Conservation (phyloP, 2,329 filamentous ascomycete species). For the Cladorrhinum sp. region DNA sequence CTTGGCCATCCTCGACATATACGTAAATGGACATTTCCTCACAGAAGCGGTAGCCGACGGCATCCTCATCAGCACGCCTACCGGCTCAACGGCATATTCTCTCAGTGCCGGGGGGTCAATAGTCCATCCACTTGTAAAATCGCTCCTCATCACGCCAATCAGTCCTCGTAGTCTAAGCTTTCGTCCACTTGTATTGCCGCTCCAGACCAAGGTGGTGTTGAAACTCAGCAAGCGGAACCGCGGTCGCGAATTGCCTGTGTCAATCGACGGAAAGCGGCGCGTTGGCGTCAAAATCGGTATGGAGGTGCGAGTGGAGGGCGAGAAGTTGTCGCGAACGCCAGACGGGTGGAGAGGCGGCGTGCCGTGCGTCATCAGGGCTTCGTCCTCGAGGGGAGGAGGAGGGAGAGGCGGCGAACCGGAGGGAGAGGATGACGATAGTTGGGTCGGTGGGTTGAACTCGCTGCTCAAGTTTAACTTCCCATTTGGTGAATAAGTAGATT, state of each 20-base stretch:
- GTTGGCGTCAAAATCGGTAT: constrained; percentile 68
- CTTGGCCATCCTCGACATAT: constrained; percentile 87
- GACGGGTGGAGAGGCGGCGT: constrained; percentile 71
- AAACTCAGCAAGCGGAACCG: constrained; percentile 78
- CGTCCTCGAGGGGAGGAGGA: constrained; percentile 44
- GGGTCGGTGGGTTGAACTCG: constrained; percentile 92
- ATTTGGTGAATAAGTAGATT: too few species aligned
- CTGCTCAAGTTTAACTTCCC: constrained; percentile 97
- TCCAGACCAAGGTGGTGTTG: constrained; percentile 79
- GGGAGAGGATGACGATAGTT: constrained; percentile 72
- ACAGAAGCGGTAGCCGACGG: constrained; percentile 95
- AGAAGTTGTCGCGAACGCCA: constrained; percentile 61
- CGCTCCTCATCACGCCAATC: constrained; percentile 87
- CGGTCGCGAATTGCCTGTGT: constrained; percentile 72
- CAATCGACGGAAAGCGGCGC: constrained; percentile 71
- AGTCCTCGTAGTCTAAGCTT: constrained; percentile 91
- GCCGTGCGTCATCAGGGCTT: constrained; percentile 77
- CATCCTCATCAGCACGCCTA: constrained; percentile 90
- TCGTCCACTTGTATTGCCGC: constrained; percentile 82
- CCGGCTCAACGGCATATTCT: constrained; percentile 92
- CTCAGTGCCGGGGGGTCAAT: constrained; percentile 91
- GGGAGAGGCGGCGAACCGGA: constrained; percentile 39
- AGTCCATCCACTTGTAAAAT: constrained; percentile 87
- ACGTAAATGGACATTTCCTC: constrained; percentile 81
- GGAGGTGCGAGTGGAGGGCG: constrained; percentile 86